phyloP scores from a whole-genome alignment of 306 rosid genomes.

The Quercus berberidifolia region DNA sequence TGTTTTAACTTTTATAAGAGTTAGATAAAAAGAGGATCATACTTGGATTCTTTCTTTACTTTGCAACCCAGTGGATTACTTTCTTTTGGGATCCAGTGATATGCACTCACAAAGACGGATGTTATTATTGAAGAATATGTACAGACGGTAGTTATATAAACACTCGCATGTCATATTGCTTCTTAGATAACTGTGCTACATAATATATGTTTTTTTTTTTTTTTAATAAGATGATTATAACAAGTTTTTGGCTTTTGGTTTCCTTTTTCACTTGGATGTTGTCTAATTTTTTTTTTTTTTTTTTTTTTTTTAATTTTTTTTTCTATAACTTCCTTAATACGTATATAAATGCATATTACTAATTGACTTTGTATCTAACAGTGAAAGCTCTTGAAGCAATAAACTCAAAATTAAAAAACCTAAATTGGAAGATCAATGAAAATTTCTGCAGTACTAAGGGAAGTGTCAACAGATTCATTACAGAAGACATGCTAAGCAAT shows the following conservation, averaged over 20 bases:
- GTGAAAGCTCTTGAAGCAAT: constrained; percentile 47
- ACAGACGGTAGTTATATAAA: too few species aligned
- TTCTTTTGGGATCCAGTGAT: too few species aligned
- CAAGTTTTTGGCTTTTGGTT: background rate
- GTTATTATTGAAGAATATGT: too few species aligned
- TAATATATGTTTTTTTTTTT: too few species aligned
- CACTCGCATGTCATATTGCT: too few species aligned
- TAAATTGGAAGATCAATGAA: constrained; percentile 42
- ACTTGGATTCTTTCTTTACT: too few species aligned
- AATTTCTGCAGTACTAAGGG: constrained; percentile 31
- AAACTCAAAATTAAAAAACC: constrained; percentile 33
- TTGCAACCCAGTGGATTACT: too few species aligned
- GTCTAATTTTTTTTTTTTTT: background rate
- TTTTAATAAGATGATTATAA: background rate
- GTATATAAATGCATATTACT: background rate
- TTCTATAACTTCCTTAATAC: background rate
- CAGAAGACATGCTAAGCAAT: constrained; percentile 3
- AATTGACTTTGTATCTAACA: constrained; percentile 14
- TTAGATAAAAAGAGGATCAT: too few species aligned
- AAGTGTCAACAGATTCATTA: constrained; percentile 13
- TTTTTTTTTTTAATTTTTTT: too few species aligned
- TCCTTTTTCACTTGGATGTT: background rate
- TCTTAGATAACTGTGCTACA: too few species aligned
- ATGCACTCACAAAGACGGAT: too few species aligned
- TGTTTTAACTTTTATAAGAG: too few species aligned